Evolutionary conservation across 176 grass and related monocot genomes (phyloP).

Genomic region (Hordeum marinum): DNA sequence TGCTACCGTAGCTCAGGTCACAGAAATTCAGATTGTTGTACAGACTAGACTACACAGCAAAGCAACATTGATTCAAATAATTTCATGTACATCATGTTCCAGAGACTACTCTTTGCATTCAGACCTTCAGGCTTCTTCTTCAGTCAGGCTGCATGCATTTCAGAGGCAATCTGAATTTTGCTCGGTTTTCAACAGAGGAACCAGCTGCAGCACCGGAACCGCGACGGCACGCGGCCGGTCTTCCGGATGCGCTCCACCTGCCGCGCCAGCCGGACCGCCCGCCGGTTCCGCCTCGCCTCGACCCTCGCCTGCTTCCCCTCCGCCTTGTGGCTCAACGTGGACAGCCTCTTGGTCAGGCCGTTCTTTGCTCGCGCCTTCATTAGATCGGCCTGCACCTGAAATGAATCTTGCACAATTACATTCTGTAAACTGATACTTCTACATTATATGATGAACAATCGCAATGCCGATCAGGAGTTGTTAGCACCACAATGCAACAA

Average conservation of each 20-base stretch:
- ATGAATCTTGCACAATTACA: background rate
- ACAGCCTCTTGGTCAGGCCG: conserved; percentile 46
- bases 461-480: too few species aligned
- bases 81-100: conserved; percentile 30
- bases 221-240: conserved; percentile 44
- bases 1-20: background rate
- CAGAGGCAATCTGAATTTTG: background rate
- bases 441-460: too few species aligned
- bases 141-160: background rate
- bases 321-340: conserved; percentile 28
- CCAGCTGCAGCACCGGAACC: conserved; percentile 67
- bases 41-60: background rate
- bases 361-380: conserved; percentile 61
- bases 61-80: background rate
- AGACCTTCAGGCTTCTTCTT: background rate
- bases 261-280: conserved; percentile 38
- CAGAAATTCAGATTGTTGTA: background rate
- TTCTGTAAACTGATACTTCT: background rate
- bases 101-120: background rate
- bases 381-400: conserved; percentile 67
- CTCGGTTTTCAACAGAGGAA: conserved; percentile 21
- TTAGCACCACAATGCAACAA: background rate
- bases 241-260: conserved; percentile 71
- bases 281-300: conserved; percentile 54
- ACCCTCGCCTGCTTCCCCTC: conserved; percentile 62